These are phyloP conservation scores for Tricholoma furcatifolium DNA, from an alignment of 768 basidiomycete genomes.

Conservation along the genomic window DNA sequence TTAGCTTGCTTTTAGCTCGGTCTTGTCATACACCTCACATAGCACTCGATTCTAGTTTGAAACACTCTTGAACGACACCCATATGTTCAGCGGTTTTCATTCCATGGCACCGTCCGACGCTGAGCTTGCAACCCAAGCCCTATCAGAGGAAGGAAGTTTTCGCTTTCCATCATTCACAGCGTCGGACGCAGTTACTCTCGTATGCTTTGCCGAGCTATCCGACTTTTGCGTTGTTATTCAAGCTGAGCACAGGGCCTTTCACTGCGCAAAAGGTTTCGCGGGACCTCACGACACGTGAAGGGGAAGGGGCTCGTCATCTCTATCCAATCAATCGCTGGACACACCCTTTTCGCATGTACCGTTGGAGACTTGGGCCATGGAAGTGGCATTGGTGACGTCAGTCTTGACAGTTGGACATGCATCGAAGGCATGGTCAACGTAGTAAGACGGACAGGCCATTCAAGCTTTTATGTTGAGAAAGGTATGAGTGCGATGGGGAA, in stretches of 20 bases:
- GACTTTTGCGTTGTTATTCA: conserved; percentile 1
- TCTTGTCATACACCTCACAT: background rate
- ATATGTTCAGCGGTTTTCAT: conserved; percentile 66
- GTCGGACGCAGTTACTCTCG: conserved; percentile 77
- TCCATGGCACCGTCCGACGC: conserved; percentile 66
- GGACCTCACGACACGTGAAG: conserved; percentile 64
- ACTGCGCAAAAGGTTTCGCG: conserved; percentile 80
- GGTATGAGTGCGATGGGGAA: conserved; percentile 84
- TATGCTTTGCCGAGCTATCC: conserved; percentile 21
- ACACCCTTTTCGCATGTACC: conserved; percentile 79
- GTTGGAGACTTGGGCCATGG: conserved; percentile 75
- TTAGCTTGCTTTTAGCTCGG: conserved; percentile 1
- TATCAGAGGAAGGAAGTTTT: conserved; percentile 67
- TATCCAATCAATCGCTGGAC: conserved; percentile 76
- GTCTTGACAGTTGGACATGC: conserved; percentile 76
- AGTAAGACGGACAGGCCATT: conserved; percentile 78
- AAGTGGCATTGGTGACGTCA: conserved; percentile 71
- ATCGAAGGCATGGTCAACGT: conserved; percentile 80
- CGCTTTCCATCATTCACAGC: conserved; percentile 76
- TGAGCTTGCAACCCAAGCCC: conserved; percentile 68
- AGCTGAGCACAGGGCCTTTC: conserved; percentile 52
- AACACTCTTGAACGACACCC: conserved; percentile 7
- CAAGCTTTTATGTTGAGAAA: conserved; percentile 84
- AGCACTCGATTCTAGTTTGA: background rate
- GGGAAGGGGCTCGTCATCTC: conserved; percentile 82